Base-by-base conservation (phyloP, 305 asterid genomes). In the Ruellia speciosa region DNA sequence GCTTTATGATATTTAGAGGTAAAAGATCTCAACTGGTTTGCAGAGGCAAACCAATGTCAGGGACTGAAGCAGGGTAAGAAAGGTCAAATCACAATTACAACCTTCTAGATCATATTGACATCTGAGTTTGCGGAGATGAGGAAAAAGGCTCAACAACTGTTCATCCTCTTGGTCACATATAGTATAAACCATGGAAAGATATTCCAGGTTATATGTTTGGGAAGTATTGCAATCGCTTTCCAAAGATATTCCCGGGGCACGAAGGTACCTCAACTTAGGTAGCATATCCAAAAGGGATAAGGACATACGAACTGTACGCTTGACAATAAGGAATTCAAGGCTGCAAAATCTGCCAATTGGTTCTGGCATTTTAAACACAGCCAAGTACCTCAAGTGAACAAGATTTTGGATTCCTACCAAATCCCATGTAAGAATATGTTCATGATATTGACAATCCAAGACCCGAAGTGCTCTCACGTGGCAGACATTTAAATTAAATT, bases 381-480 rank as follows among this genome's bases (percentile, higher is more conserved):
- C 60, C 56, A 72, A 51, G 70, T 59, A 67, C 45, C 59, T 67
- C 63, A 71, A 48, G 37, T 49, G 60, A 58, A 62, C 34, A 10
- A 62, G 56, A 31, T 0, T 11, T 49, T 18, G 43, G 16, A 52
- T 48, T 41, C 18, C 68, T 1, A 12, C 18, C 3, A 14, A 34
- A 35, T 60, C 52, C 10, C 17, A 24, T n/a, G 20, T 11, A 2
- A 41, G 13, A 14, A 16, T 0, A 7, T 16, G 9, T n/a, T 6
- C 13, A 18, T 19, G 61, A 14, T 60, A 54, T n/a, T n/a, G n/a
- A n/a, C n/a, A 20, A 71, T 18, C 31, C 31, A 24, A 24, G 8
- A 72, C 64, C 16, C 66, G 37, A 4, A 56, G 49, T 40, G 34
- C 51, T 17, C 52, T 69, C 55, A 53, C 14, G 14, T 18, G 40